These are phyloP conservation scores for Exophiala xenobiotica DNA, from an alignment of 2,329 filamentous ascomycete species.

Conservation along the genomic window DNA sequence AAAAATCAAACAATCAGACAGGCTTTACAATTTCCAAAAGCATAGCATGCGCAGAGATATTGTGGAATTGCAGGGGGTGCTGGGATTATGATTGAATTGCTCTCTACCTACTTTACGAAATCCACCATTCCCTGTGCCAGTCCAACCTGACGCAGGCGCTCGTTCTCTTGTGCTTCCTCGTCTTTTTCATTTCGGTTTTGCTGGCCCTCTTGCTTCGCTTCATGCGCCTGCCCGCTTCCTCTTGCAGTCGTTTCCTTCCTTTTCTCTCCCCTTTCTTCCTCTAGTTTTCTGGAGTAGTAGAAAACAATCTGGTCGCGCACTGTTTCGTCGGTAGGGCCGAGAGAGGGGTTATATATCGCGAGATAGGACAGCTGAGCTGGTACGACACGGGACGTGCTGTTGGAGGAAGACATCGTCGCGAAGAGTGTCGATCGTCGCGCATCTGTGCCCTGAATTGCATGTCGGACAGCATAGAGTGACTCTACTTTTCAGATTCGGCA, in stretches of 20 bases:
- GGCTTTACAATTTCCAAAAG: too few species aligned
- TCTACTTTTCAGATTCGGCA: too few species aligned
- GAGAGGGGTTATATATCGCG: conserved; percentile 88
- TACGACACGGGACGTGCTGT: conserved; percentile 43
- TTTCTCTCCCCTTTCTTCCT: conserved; percentile 30
- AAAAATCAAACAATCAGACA: neutral
- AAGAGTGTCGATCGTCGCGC: neutral
- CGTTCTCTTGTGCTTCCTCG: conserved; percentile 69
- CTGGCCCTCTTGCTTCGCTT: conserved; percentile 25
- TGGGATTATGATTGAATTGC: conserved; percentile 1
- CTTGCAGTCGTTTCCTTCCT: conserved; percentile 11
- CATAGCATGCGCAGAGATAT: conserved; percentile 4
- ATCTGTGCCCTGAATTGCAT: neutral
- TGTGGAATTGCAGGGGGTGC: conserved; percentile 10
- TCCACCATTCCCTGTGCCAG: conserved; percentile 95
- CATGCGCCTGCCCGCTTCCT: neutral
- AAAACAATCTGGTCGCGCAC: conserved; percentile 85
- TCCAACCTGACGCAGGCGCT: conserved; percentile 86
- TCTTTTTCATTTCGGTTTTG: too few species aligned
- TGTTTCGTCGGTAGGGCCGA: conserved; percentile 70
- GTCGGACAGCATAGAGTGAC: neutral
- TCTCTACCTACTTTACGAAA: conserved; percentile 66
- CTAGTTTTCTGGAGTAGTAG: conserved; percentile 64
- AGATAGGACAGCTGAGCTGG: conserved; percentile 88
- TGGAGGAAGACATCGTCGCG: conserved; percentile 14